Percentiles rank a stretch among this genome's conserved stretches.
Conservation (phyloP, 208 protist genomes). For the Trypanosoma grayi region DNA sequence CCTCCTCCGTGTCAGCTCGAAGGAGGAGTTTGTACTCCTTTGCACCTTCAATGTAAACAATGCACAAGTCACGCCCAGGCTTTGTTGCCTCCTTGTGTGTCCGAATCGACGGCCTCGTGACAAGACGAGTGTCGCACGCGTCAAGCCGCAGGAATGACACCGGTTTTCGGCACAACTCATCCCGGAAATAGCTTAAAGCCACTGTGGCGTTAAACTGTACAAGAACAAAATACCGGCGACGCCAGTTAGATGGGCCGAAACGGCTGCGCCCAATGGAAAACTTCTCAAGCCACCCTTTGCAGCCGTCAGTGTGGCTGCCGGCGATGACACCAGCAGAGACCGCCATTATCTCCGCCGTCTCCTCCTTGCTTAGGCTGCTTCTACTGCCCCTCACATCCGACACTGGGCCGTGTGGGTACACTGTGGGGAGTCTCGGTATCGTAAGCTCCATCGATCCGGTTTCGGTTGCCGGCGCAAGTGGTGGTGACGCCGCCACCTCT, state of each 20-base stretch:
- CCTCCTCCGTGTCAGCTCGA: slow-evolving; percentile 27
- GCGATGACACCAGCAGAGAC: slow-evolving; percentile 12
- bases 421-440: slow-evolving; percentile 6
- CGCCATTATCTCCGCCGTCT: slow-evolving; percentile 1
- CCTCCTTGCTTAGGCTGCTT: slow-evolving; percentile 9
- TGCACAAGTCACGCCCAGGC: slow-evolving; percentile 47
- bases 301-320: slow-evolving; percentile 16
- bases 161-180: slow-evolving; percentile 46
- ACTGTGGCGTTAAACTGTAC: slow-evolving; percentile 36
- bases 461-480: too few species aligned
- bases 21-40: slow-evolving; percentile 62
- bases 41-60: slow-evolving; percentile 47
- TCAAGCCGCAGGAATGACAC: slow-evolving; percentile 42
- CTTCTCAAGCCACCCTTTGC: slow-evolving; percentile 63
- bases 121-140: slow-evolving; percentile 44
- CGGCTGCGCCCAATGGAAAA: slow-evolving; percentile 47
- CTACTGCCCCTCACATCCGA: background rate
- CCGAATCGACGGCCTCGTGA: slow-evolving; percentile 41
- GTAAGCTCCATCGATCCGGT: slow-evolving; percentile 2
- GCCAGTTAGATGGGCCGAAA: slow-evolving; percentile 48
- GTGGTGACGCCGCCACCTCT: too few species aligned
- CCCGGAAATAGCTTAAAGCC: slow-evolving; percentile 51
- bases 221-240: slow-evolving; percentile 53
- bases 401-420: background rate
- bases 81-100: slow-evolving; percentile 58